phyloP scores from a whole-genome alignment of 176 grass and related monocot species.

The Musa itinerans region DNA sequence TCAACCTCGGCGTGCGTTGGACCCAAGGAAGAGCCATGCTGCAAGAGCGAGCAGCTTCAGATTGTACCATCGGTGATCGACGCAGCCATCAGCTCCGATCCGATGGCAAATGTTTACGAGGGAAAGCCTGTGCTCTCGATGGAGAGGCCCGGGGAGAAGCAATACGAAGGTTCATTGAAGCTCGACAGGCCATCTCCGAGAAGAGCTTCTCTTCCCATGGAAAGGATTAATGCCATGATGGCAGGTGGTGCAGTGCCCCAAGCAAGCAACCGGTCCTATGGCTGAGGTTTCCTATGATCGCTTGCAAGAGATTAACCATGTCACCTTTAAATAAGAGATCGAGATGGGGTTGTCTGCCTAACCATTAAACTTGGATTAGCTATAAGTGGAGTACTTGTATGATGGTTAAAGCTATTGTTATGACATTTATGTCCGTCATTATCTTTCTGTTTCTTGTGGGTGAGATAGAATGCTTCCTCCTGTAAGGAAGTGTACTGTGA shows the following conservation, averaged over 20 bases:
- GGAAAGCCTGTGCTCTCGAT: conserved; percentile 54
- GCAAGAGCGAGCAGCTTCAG: conserved; percentile 65
- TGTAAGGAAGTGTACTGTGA: no score
- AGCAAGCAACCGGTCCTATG: conserved; percentile 68
- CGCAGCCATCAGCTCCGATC: conserved; percentile 29
- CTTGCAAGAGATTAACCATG: background rate
- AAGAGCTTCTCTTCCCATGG: conserved; percentile 50
- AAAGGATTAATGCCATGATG: conserved; percentile 64
- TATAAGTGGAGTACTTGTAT: no score
- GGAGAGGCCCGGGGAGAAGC: conserved; percentile 59
- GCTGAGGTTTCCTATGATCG: conserved; percentile 21
- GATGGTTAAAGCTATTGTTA: no score
- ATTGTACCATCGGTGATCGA: conserved; percentile 9
- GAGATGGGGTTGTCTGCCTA: background rate
- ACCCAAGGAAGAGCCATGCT: conserved; percentile 21
- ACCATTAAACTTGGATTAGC: background rate
- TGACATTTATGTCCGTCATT: no score
- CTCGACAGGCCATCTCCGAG: conserved; percentile 63
- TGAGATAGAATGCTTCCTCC: no score
- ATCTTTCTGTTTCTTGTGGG: no score
- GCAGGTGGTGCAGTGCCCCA: conserved; percentile 22
- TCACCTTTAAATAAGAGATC: background rate
- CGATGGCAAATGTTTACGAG: conserved; percentile 62
- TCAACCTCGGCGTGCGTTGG: background rate
- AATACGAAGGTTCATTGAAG: conserved; percentile 35